Percentiles rank a stretch among this genome's conserved stretches.
Conservation (phyloP, 768 basidiomycete species). For the Termitomyces sp. region DNA sequence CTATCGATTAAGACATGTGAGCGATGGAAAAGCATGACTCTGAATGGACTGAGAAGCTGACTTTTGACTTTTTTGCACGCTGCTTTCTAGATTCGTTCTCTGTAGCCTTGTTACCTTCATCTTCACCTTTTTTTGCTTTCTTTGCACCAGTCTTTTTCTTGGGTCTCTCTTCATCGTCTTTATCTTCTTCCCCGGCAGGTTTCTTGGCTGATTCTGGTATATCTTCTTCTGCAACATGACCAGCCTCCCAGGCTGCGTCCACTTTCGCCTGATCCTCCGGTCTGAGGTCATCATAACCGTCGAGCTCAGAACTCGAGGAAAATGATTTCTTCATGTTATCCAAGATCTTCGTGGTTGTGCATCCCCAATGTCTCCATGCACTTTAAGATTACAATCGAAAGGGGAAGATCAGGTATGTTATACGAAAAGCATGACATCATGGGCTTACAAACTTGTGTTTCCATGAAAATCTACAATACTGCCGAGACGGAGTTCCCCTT, state of each 20-base stretch:
- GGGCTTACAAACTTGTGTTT: conserved; percentile 54
- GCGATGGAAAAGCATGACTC: not conserved
- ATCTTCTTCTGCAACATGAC: conserved; percentile 79
- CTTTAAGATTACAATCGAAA: conserved; percentile 26
- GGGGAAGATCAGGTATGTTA: not conserved
- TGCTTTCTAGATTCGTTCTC: conserved; percentile 20
- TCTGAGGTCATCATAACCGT: conserved; percentile 76
- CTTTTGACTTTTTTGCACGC: conserved; percentile 13
- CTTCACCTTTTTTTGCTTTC: conserved; percentile 22
- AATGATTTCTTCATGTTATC: conserved; percentile 64
- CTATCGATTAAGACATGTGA: not conserved
- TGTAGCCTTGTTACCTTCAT: conserved; percentile 7
- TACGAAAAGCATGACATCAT: conserved; percentile 14
- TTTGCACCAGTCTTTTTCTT: conserved; percentile 34
- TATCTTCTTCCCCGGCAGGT: conserved; percentile 19
- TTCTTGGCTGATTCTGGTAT: conserved; percentile 73
- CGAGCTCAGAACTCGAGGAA: conserved; percentile 60
- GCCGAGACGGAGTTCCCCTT: conserved; percentile 72
- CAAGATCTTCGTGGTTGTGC: conserved; percentile 65
- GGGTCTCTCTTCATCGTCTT: conserved; percentile 21
- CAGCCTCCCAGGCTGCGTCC: conserved; percentile 67
- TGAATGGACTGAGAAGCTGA: not conserved
- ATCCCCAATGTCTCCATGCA: conserved; percentile 91
- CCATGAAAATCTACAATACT: conserved; percentile 71
- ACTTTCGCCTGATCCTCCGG: conserved; percentile 70